phyloP scores from a whole-genome alignment of 768 basidiomycete genomes.

The Tricholoma sp. region DNA sequence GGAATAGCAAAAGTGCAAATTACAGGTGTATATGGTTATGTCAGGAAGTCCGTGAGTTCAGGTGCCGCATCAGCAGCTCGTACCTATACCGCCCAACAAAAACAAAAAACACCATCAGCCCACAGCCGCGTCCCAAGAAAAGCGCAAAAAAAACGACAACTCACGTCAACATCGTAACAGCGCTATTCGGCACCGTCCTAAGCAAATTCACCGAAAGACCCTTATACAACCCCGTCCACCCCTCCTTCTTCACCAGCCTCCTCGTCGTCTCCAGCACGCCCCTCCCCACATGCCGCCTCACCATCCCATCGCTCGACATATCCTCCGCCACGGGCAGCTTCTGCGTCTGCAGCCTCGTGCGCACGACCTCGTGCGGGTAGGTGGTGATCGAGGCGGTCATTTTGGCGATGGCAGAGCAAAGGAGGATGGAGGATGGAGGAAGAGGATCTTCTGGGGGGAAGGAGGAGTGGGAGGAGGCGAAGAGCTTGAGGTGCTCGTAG shows the following conservation, averaged over 20 bases:
- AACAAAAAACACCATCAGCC: neutral
- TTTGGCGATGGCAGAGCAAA: conserved; percentile 93
- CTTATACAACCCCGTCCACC: conserved; percentile 87
- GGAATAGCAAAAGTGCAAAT: neutral
- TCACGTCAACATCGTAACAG: conserved; percentile 93
- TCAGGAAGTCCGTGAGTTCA: conserved; percentile 30
- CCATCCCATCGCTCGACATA: conserved; percentile 56
- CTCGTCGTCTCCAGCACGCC: conserved; percentile 72
- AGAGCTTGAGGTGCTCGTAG: conserved; percentile 89
- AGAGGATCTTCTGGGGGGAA: conserved; percentile 44
- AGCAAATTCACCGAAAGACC: conserved; percentile 93
- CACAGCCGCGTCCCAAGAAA: neutral
- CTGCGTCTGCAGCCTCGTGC: conserved; percentile 94
- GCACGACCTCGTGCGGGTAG: conserved; percentile 97
- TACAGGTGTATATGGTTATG: neutral
- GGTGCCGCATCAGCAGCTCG: conserved; percentile 51
- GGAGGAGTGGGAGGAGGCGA: conserved; percentile 59
- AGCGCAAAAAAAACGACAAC: conserved; percentile 13
- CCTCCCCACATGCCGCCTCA: conserved; percentile 47
- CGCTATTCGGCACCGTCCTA: conserved; percentile 93
- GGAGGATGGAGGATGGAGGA: conserved; percentile 63
- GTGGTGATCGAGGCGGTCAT: conserved; percentile 95
- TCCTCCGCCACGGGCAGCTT: conserved; percentile 58
- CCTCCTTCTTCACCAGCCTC: conserved; percentile 75
- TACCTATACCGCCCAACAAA: conserved; percentile 35